These are phyloP conservation scores for Sugiyamaella marilandica DNA, from an alignment of 805 yeast genomes.

Conservation along the genomic window DNA sequence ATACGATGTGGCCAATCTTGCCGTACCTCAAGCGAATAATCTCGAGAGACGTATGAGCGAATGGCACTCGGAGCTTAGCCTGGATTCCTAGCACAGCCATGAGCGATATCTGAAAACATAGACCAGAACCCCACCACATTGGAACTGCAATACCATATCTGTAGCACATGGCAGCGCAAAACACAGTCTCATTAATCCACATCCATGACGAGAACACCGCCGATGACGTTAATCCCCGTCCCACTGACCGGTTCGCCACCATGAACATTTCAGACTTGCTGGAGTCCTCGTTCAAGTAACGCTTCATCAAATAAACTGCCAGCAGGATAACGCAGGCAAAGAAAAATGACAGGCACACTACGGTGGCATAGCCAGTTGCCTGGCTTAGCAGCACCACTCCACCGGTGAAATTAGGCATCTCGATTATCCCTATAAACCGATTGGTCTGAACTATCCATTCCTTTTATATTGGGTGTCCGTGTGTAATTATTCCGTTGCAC, in stretches of 20 bases:
- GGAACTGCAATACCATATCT: conserved; percentile 51
- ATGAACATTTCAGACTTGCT: conserved; percentile 27
- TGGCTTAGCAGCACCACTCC: conserved; percentile 9
- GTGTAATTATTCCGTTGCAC: not conserved
- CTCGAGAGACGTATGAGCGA: conserved; percentile 76
- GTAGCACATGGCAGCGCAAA: conserved; percentile 40
- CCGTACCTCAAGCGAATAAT: conserved; percentile 71
- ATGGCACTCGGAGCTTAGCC: conserved; percentile 73
- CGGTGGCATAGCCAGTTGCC: conserved; percentile 79
- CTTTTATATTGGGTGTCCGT: not conserved
- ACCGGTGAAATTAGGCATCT: not conserved
- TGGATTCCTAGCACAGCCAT: conserved; percentile 73
- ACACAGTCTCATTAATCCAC: conserved; percentile 41
- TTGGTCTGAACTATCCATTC: not conserved
- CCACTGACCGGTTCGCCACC: conserved; percentile 40
- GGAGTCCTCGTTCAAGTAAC: conserved; percentile 21
- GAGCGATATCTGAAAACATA: conserved; percentile 67
- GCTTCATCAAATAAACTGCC: conserved; percentile 22
- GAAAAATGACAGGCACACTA: conserved; percentile 72
- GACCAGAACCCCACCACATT: conserved; percentile 73
- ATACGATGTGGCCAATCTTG: conserved; percentile 43
- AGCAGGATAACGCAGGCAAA: conserved; percentile 40
- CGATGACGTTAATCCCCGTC: conserved; percentile 41
- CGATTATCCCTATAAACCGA: not conserved
- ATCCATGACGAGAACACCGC: conserved; percentile 47